phyloP scores from a whole-genome alignment of 129 eudicot genomes.

The Artemisia argyi region DNA sequence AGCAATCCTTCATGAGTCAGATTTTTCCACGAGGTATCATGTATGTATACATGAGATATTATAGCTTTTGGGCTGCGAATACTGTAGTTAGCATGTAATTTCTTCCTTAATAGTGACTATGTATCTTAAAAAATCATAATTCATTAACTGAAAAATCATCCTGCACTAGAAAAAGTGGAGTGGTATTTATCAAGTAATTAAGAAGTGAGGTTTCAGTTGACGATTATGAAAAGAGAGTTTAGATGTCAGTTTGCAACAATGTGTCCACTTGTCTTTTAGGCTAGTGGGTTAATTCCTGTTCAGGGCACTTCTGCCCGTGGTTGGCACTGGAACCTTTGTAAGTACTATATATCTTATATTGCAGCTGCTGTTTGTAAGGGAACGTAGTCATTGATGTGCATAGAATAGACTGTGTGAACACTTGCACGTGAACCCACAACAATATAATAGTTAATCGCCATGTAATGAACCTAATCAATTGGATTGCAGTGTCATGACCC shows the following conservation, averaged over 20 bases:
- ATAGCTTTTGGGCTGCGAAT: background rate
- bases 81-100: background rate
- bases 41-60: background rate
- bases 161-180: background rate
- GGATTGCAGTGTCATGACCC: slow-evolving; percentile 92
- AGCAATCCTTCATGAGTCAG: slow-evolving; percentile 13
- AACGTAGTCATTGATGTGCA: slow-evolving; percentile 1
- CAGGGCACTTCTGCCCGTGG: too few species aligned
- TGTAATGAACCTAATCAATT: slow-evolving; percentile 14
- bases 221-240: slow-evolving; percentile 14
- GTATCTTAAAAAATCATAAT: background rate
- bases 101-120: slow-evolving; percentile 5
- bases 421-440: slow-evolving; percentile 4
- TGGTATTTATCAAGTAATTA: background rate
- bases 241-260: slow-evolving; percentile 1
- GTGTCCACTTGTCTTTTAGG: slow-evolving; percentile 13
- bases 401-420: background rate
- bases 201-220: slow-evolving; percentile 12
- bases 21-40: slow-evolving; percentile 2
- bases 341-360: background rate
- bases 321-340: background rate
- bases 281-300: background rate
- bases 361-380: background rate
- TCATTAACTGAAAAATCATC: background rate
- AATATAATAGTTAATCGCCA: slow-evolving; percentile 13